Percentiles rank a stretch among this genome's conserved stretches.
Evolutionary conservation across 768 basidiomycete genomes (phyloP).

Genomic region (Rhodotorula babjevae): DNA sequence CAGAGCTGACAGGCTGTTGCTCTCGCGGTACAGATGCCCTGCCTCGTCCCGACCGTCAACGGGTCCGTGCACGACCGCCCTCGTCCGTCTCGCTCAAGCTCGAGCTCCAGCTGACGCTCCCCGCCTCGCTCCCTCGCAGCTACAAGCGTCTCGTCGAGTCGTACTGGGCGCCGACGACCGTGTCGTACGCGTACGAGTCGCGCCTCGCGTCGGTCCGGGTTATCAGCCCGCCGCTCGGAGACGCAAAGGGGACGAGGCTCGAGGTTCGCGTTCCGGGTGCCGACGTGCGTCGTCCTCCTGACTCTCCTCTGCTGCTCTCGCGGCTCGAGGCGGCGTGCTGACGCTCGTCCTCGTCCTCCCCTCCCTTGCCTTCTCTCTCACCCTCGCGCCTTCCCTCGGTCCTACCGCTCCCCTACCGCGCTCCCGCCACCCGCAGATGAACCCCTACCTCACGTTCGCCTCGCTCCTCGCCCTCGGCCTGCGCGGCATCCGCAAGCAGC

Average conservation of each 20-base stretch:
- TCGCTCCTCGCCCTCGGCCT: constrained; percentile 83
- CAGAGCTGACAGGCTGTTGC: too few species aligned
- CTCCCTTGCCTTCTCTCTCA: too few species aligned
- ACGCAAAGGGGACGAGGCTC: constrained; percentile 73
- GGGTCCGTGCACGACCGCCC: constrained; percentile 31
- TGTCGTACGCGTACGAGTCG: constrained; percentile 86
- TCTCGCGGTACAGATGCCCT: constrained; percentile 62
- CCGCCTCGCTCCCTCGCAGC: constrained; percentile 92
- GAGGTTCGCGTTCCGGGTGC: constrained; percentile 55
- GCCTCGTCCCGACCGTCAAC: constrained; percentile 43
- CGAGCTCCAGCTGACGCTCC: too few species aligned
- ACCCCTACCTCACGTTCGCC: constrained; percentile 80
- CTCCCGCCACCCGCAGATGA: constrained; percentile 49
- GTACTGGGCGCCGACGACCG: constrained; percentile 42
- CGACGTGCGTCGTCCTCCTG: constrained; percentile 17
- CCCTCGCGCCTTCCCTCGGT: too few species aligned
- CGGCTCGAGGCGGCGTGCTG: too few species aligned
- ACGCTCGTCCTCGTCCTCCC: too few species aligned
- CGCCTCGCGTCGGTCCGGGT: constrained; percentile 87
- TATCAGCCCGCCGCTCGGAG: constrained; percentile 83
- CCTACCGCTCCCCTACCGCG: too few species aligned
- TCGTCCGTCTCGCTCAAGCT: constrained; percentile 50
- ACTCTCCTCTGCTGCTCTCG: not conserved
- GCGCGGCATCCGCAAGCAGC: constrained; percentile 75
- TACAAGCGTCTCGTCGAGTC: constrained; percentile 84